Base-by-base conservation (phyloP, 306 rosid genomes). In the Lotus japonicus region DNA sequence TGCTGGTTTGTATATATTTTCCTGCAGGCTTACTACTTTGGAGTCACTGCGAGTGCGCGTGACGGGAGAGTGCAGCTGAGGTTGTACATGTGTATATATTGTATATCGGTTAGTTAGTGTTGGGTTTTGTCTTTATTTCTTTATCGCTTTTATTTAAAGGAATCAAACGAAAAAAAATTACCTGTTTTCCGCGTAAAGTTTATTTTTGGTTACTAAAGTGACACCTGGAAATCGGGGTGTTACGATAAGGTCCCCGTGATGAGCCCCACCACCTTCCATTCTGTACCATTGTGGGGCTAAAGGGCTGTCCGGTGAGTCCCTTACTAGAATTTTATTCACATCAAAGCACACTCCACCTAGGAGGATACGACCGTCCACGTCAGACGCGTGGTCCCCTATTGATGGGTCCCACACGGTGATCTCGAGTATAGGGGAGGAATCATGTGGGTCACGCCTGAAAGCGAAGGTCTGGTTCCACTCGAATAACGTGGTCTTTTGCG, bases 381-480 rank as follows among this genome's bases (percentile, higher is more conserved):
- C 81, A 5, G 77, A 66, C 46, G 54, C 0, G 0, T 28, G n/a
- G n/a, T 28, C 48, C 0, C 14, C 46, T 0, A 7, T 11, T 66
- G 26, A 43, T 0, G 80, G 73, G 76, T 88, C 97, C 94, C 89
- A 89, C 35, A 88, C 79, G 0, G 94, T 86, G 68, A 89, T 79
- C 57, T 92, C 94, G 19, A 92, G 83, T 2, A 79, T 75, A 7
- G 91, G 81, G 17, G 95, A 66, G 10, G 92, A 84, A 33, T 89
- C 96, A 0, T 84, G 85, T 41, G 84, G 39, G 10, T 80, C 86
- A 73, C 89, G 92, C 41, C 73, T 71, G 77, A 92, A 84, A 2
- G 98, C 98, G 16, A 92, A 92, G 4, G 96, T 84, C 67, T 89
- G 94, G 78, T 86, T 92, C 97, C 98, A 92, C 54, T 87, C 89